phyloP scores from a whole-genome alignment of 305 asterid genomes.

The Fraxinus paxiana region DNA sequence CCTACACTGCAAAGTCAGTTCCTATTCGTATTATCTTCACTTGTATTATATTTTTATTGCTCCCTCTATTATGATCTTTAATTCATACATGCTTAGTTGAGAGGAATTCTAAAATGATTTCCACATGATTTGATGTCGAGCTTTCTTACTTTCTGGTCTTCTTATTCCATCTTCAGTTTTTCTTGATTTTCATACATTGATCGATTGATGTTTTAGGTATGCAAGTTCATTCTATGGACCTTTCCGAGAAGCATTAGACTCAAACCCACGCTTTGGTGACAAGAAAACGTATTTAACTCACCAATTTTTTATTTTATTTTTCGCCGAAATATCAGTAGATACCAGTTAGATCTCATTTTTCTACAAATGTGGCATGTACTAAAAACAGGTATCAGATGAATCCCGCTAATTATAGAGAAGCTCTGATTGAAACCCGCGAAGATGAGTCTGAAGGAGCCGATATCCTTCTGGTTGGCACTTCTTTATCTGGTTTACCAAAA shows the following conservation, averaged over 20 bases:
- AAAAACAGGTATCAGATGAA: constrained; percentile 84
- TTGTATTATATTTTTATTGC: constrained; percentile 8
- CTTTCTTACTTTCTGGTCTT: background rate
- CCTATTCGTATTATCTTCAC: background rate
- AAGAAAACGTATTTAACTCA: constrained; percentile 67
- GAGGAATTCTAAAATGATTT: constrained; percentile 3
- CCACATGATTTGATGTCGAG: background rate
- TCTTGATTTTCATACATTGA: background rate
- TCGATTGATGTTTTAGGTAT: constrained; percentile 52
- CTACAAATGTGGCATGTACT: constrained; percentile 17
- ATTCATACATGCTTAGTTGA: background rate
- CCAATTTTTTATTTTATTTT: background rate
- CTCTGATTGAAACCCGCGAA: constrained; percentile 69
- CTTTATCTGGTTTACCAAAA: background rate
- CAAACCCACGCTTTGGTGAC: constrained; percentile 96
- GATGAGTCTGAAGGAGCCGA: constrained; percentile 99
- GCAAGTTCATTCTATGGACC: constrained; percentile 98
- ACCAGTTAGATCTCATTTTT: constrained; percentile 18
- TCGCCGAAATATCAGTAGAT: background rate
- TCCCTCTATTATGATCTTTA: background rate
- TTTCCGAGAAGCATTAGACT: constrained; percentile 89
- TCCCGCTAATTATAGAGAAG: constrained; percentile 92
- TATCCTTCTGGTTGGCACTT: constrained; percentile 69
- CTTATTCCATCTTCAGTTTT: background rate
- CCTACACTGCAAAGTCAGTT: constrained; percentile 88